Evolutionary conservation across 2,329 filamentous ascomycete genomes (phyloP), one percentile per base, ranked within the genome.

Genomic region (Tolypocladium capitatum): DNA sequence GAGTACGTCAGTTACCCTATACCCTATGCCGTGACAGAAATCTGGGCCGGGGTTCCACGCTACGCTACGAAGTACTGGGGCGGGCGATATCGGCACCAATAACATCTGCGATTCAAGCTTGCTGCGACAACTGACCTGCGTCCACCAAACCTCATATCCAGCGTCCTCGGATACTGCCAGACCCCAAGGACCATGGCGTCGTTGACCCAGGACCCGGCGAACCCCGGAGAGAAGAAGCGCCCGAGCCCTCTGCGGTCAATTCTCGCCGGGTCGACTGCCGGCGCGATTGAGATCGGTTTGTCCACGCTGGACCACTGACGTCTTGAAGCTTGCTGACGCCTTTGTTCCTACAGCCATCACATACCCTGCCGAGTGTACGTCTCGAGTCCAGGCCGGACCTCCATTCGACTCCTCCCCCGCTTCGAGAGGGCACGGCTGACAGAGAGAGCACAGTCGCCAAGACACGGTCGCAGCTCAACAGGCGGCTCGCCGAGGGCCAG

Each of bases 391-490:
- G 13, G 16, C 7, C 38, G 38, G 2, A 14, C 38, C 9, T 7
- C 3, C 7, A n/a, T 7, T 9, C 13, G 16, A 16, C n/a, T n/a
- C 13, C 13, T 38, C 49, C 38, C 16, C 20, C 20, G 38, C 35
- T 44, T 53, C 54, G 48, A 56, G 50, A 43, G 40, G 32, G 27
- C 33, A 16, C 18, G 32, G 41, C 43, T 49, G 41, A 49, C 50
- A n/a, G n/a, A n/a, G n/a, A 24, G 31, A 24, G 32, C 50, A 49
- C 61, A 87, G 83, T 97, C 70, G 91, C 91, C 59, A 97, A 97
- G 73, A 97, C 92, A 47, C 77, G 92, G 57, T 86, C 86, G 48
- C 92, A 97, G 68, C 81, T 98, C 60, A 98, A 98, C 67, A 81
- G 84, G 56, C 80, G 83, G 57, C 74, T 97, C 59, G 74, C 85